Percentiles rank a stretch among this genome's conserved stretches.
phyloP scores from a whole-genome alignment of 2,329 filamentous ascomycete genomes.

The Fonsecaea pedrosoi region DNA sequence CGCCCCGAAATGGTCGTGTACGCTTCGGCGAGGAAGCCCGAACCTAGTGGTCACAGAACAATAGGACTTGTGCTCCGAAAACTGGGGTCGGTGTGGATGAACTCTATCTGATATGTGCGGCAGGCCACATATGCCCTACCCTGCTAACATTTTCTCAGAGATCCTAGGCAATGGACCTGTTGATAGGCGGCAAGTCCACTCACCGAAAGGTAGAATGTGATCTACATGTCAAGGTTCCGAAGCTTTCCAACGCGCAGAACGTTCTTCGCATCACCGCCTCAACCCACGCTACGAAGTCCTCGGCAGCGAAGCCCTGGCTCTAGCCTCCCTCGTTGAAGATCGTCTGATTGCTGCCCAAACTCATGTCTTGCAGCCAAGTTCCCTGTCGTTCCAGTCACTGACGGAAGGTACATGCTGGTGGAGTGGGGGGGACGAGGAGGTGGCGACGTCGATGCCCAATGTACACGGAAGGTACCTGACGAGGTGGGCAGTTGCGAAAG shows the following conservation, averaged over 20 bases:
- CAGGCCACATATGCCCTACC: neutral
- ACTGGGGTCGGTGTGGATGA: neutral
- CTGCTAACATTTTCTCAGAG: neutral
- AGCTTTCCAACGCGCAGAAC: conserved; percentile 3
- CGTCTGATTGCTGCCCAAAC: conserved; percentile 13
- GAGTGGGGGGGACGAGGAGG: neutral
- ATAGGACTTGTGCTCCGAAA: neutral
- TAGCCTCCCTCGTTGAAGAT: neutral
- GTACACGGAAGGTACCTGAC: neutral
- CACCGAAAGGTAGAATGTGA: neutral
- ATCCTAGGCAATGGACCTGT: neutral
- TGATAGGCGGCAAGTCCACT: neutral
- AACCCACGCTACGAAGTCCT: neutral
- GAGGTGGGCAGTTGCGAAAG: neutral
- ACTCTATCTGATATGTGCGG: neutral
- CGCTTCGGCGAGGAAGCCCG: neutral
- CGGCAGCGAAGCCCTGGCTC: neutral
- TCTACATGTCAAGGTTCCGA: neutral
- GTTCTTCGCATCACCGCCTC: conserved; percentile 8
- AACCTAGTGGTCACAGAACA: neutral
- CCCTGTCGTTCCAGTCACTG: neutral
- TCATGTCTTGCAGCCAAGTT: neutral
- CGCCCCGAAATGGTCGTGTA: neutral
- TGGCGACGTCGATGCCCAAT: conserved; percentile 11
- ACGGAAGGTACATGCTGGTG: conserved; percentile 4